Evolutionary conservation across 1,139 yeast species (phyloP), one percentile per base, ranked within the genome.

Genomic region (Saccharomyces uvarum): DNA sequence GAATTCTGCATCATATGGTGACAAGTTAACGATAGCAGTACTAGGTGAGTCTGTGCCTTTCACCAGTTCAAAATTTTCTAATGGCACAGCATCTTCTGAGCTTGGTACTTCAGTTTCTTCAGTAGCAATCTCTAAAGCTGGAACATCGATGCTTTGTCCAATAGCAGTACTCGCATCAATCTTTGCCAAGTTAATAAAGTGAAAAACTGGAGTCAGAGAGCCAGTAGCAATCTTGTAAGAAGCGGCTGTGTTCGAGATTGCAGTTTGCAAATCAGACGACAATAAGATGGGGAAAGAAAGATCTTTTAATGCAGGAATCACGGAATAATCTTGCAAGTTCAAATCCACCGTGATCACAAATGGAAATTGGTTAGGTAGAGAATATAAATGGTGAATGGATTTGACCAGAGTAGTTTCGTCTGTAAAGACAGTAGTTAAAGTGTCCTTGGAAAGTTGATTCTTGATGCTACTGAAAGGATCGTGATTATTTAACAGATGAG

Each of bases 231-330:
- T 71, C 50, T 82, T 73, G 63, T 83, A 79, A 1, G 93, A 80
- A 28, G 83, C 79, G 44, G 78, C 74, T 53, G 79, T 75, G 54
- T 63, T 61, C 11, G 76, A 77, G 51, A 75, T 71, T 8, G 86
- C 75, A 60, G 85, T 88, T 32, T 73, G 70, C 4, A 78, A 69
- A 47, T 76, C 73, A 62, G 81, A 83, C 9, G 96, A 86, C 54
- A 89, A 78, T 57, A 89, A 70, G 29, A 86, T 76, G 9, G 84
- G 80, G 60, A 77, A 78, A 19, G 82, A 81, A 51, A 86, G 75
- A 69, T 88, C 95, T 66, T 91, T 82, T 61, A 88, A 75, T 9
- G 88, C 80, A 14, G 91, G 76, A 33, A 88, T 79, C 32, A 80
- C 74, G 8, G 86, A 79, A 67, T 76, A 88, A 68, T 89, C 96